A percentile compares a stretch with the other conserved stretches of the same genome.
These are phyloP conservation scores for Aplosporella prunicola DNA, from an alignment of 2,329 filamentous ascomycete genomes.

Conservation along the genomic window DNA sequence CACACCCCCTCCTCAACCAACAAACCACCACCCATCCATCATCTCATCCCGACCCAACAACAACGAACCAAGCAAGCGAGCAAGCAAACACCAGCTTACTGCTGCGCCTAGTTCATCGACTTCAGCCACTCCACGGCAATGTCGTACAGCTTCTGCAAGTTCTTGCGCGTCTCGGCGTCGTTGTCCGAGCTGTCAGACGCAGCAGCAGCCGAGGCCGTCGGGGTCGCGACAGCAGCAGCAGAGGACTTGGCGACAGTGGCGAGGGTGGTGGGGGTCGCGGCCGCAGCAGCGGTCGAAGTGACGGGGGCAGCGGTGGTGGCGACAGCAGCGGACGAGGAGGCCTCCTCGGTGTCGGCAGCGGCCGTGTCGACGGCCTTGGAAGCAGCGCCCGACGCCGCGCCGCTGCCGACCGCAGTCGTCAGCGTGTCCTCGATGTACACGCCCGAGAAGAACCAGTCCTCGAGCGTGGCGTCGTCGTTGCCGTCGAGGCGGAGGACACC, in stretches of 20 bases:
- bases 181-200: neutral
- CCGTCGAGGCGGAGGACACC: constrained; percentile 57
- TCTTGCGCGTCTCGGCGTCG: no score
- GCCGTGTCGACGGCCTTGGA: constrained; percentile 3
- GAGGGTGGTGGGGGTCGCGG: no score
- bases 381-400: constrained; percentile 2
- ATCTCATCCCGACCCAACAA: no score
- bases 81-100: no score
- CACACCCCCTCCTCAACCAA: no score
- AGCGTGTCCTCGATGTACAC: constrained; percentile 56
- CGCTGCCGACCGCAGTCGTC: constrained; percentile 16
- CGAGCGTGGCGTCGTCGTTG: constrained; percentile 41
- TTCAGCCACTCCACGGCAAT: no score
- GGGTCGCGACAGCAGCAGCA: neutral
- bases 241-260: constrained; percentile 1
- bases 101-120: no score
- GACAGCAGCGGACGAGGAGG: neutral
- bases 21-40: no score
- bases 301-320: neutral
- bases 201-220: neutral
- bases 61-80: no score
- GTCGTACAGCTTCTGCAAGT: no score
- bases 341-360: neutral
- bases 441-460: constrained; percentile 65
- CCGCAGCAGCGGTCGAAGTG: neutral